These are phyloP conservation scores for Seiridium unicorne DNA, from an alignment of 2,329 filamentous ascomycete species.

Conservation along the genomic window DNA sequence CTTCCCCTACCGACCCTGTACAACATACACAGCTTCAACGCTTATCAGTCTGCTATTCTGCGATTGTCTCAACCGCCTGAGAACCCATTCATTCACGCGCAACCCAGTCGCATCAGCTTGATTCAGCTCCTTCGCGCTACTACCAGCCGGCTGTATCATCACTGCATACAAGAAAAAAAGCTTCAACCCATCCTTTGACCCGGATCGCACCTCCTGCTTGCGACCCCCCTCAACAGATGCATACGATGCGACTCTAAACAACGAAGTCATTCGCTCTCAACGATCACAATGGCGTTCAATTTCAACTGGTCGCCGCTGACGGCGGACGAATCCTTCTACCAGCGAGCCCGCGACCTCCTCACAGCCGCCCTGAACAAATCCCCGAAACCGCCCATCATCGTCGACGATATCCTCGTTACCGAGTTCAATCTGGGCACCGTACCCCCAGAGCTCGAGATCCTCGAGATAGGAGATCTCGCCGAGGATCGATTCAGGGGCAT, in stretches of 20 bases:
- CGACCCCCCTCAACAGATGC: neutral
- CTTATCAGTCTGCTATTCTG: neutral
- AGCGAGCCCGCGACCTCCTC: slow-evolving; percentile 87
- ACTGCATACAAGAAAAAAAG: neutral
- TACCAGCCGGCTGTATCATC: neutral
- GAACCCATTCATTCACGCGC: neutral
- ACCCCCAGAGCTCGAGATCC: slow-evolving; percentile 90
- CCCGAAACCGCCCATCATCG: slow-evolving; percentile 96
- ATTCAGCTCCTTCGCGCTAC: no score
- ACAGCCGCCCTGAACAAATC: slow-evolving; percentile 96
- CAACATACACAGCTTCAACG: neutral
- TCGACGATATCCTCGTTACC: slow-evolving; percentile 98
- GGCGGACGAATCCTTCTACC: slow-evolving; percentile 88
- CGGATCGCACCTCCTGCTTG: neutral
- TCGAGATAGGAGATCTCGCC: slow-evolving; percentile 95
- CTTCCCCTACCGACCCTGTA: neutral
- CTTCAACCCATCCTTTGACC: neutral
- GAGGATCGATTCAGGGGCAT: slow-evolving; percentile 97
- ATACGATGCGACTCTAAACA: slow-evolving; percentile 26
- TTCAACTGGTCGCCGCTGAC: slow-evolving; percentile 99
- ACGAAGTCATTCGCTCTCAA: slow-evolving; percentile 31
- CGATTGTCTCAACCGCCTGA: neutral
- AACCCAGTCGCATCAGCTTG: no score
- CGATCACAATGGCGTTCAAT: slow-evolving; percentile 90
- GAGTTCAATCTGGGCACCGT: slow-evolving; percentile 95